phyloP scores from a whole-genome alignment of 2,329 filamentous ascomycete genomes.

The Ascochyta pisi region DNA sequence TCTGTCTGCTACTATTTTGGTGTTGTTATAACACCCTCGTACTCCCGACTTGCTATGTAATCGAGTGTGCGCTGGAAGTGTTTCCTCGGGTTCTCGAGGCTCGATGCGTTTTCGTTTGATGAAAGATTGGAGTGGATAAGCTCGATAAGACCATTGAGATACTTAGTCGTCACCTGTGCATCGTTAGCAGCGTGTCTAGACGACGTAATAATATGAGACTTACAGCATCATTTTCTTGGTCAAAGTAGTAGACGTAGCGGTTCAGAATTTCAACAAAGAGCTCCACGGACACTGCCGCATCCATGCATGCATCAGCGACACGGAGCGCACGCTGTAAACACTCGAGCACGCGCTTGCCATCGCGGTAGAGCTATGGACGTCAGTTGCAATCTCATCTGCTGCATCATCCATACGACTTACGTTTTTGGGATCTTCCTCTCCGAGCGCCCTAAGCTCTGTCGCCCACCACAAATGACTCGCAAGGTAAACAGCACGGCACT shows the following conservation, averaged over 20 bases:
- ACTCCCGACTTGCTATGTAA: constrained; percentile 89
- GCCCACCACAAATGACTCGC: constrained; percentile 99
- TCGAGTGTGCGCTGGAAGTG: constrained; percentile 96
- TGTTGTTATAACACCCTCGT: constrained; percentile 85
- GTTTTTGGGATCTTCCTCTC: constrained; percentile 80
- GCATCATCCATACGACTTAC: constrained; percentile 59
- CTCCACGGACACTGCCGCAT: constrained; percentile 94
- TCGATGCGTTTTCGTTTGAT: constrained; percentile 81
- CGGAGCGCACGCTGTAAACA: constrained; percentile 93
- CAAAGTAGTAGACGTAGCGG: constrained; percentile 98
- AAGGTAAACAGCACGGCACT: constrained; percentile 94
- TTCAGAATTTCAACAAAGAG: constrained; percentile 98
- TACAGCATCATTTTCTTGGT: constrained; percentile 96
- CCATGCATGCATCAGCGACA: constrained; percentile 98
- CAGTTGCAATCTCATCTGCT: constrained; percentile 4
- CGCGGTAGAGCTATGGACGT: constrained; percentile 76
- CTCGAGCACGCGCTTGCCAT: constrained; percentile 95
- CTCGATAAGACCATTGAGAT: constrained; percentile 96
- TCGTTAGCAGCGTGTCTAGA: constrained; percentile 6
- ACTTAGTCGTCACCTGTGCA: constrained; percentile 85
- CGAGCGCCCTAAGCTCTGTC: constrained; percentile 77
- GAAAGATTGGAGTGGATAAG: constrained; percentile 96
- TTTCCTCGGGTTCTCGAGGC: constrained; percentile 85
- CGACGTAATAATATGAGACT: constrained; percentile 34
- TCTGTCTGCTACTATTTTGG: constrained; percentile 51